Base-by-base conservation (phyloP, 768 basidiomycete genomes). In the Rhodotorula paludigena region DNA sequence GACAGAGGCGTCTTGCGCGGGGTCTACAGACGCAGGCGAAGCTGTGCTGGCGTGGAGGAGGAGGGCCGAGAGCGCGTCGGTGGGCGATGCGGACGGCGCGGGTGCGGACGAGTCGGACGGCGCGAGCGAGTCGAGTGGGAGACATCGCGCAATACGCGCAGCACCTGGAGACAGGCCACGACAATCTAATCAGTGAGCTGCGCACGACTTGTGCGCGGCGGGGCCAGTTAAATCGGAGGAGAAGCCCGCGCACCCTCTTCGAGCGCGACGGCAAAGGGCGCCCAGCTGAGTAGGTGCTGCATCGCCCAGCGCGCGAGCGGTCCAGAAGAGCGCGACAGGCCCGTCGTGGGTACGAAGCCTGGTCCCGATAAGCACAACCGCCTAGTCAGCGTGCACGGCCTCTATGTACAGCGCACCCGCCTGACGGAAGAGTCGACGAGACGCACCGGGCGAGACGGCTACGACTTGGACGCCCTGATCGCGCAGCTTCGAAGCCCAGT, bases 331-430 rank as follows among this genome's bases (percentile, higher is more conserved):
- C 74, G 69, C 20, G 55, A 35, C 10, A 75, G 64, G 12, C 56
- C 63, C 1, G 74, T 73, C 12, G 66, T 61, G 1, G 74, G 74
- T 2, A 75, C 69, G 55, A 74, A 75, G 23, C 74, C 74, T 75
- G 49, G 6, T 5, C 35, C 23, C 8, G 1, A 2, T 16, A 32
- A 12, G 1, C 30, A 39, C 30, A 35, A 9, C 7, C 2, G 12
- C 0, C 30, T 25, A 7, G 44, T 16, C 3, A 2, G n/a, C n/a
- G n/a, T n/a, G n/a, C n/a, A n/a, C n/a, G n/a, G n/a, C n/a, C n/a
- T n/a, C n/a, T n/a, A n/a, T n/a, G n/a, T n/a, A n/a, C n/a, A n/a
- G n/a, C n/a, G n/a, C n/a, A n/a, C n/a, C n/a, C n/a, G n/a, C n/a
- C 10, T 12, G 33, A 14, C 38, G 21, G 2, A n/a, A 28, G 18